phyloP scores from a whole-genome alignment of 202 grass and related monocot species.

The Panicum hallii region DNA sequence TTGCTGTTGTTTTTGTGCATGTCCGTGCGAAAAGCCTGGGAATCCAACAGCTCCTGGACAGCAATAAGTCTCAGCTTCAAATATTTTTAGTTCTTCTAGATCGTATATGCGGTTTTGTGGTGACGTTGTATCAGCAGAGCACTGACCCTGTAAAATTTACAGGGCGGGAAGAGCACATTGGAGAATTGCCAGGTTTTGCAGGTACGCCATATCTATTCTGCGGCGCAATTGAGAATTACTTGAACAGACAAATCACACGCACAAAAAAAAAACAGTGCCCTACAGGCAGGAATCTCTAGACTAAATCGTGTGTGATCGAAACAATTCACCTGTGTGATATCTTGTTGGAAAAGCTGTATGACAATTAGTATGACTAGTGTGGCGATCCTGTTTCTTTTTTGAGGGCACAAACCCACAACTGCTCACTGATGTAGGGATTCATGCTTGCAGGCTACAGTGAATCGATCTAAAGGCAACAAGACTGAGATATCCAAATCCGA shows the following conservation, averaged over 20 bases:
- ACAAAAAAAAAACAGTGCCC: neutral
- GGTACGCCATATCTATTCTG: constrained; percentile 47
- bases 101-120: neutral
- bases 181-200: constrained; percentile 98
- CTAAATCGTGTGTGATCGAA: constrained; percentile 16
- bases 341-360: neutral
- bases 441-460: constrained; percentile 81
- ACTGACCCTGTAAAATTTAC: constrained; percentile 42
- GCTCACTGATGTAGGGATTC: constrained; percentile 22
- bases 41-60: constrained; percentile 14
- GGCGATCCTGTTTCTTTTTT: constrained; percentile 18
- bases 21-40: neutral
- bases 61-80: neutral
- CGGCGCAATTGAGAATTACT: neutral
- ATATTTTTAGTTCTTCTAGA: constrained; percentile 1
- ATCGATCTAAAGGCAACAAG: constrained; percentile 95
- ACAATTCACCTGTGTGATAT: neutral
- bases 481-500: constrained; percentile 90
- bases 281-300: neutral
- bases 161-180: constrained; percentile 96
- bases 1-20: neutral
- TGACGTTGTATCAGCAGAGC: neutral
- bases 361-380: constrained; percentile 18
- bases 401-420: constrained; percentile 7
- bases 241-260: neutral